Evolutionary conservation across 139 green algal genomes (phyloP).

Genomic region (Tetradesmus obliquus): DNA sequence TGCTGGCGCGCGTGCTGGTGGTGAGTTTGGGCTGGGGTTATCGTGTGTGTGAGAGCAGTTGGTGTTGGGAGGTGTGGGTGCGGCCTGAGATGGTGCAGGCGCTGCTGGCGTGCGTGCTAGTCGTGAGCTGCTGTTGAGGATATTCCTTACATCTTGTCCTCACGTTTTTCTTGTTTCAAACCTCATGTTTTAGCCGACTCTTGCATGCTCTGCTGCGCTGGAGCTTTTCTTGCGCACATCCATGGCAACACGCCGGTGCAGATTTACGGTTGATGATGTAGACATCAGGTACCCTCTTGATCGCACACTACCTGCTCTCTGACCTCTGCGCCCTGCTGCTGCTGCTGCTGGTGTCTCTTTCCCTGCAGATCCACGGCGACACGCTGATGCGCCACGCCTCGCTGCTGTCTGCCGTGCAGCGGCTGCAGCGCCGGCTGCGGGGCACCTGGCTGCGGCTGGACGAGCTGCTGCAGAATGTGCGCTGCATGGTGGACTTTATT

Average conservation of each 20-base stretch:
- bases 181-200: no score
- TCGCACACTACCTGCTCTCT: background rate
- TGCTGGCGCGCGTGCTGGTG: conserved; percentile 51
- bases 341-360: background rate
- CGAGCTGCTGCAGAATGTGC: conserved; percentile 67
- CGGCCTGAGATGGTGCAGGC: conserved; percentile 87
- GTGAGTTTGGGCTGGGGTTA: conserved; percentile 14
- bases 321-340: background rate
- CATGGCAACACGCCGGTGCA: background rate
- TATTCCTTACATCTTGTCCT: background rate
- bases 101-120: conserved; percentile 49
- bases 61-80: conserved; percentile 53
- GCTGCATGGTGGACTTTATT: conserved; percentile 85
- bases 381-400: conserved; percentile 59
- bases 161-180: background rate
- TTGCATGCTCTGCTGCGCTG: background rate
- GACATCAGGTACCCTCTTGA: background rate
- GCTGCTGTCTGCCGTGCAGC: conserved; percentile 53
- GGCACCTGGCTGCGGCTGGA: conserved; percentile 77
- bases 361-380: conserved; percentile 69
- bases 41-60: background rate
- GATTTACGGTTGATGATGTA: background rate
- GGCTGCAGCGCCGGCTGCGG: conserved; percentile 58
- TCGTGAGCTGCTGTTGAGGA: conserved; percentile 29
- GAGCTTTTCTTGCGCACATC: no score